Evolutionary conservation across 331 rosid species (phyloP), one percentile per base, ranked within the genome.

Genomic region (Rosa hybrid): DNA sequence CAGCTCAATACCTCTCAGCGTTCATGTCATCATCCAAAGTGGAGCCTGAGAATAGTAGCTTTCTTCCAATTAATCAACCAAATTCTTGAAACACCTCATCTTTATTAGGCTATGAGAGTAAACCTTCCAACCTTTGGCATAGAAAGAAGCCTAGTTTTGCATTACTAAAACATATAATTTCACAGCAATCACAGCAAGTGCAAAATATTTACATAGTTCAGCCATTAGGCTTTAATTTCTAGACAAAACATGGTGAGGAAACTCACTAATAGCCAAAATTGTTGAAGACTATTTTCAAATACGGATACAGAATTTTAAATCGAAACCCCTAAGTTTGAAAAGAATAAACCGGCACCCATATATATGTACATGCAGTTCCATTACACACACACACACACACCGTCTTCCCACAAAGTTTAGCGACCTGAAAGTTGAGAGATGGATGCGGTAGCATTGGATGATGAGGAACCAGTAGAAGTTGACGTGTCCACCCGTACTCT

Each of bases 391-490:
- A 30, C 48, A 21, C 4, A 23, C 25, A 38, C 38, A 53, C 49
- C 21, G n/a, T 5, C 7, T 34, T 73, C 62, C 76, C 62, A 7
- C 10, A 34, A 10, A 30, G 13, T 1, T 65, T 68, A 74, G 62
- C 88, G 88, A 60, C 81, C 88, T 1, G 83, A 74, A 50, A 69
- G 0, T 23, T 56, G 76, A 62, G 85, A 85, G 62, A 59, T 13
- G 16, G 88, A 85, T 57, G 62, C 68, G 8, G 85, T 85, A 49
- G 88, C 88, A 34, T 78, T 85, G 44, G 88, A 78, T 14, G 78
- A 21, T 53, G 85, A 77, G 39, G 85, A 81, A 70, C 44, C 76
- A 1, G 75, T 81, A 38, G 88, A 81, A 68, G 88, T 78, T 23
- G 88, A 85, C 41, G 78, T 69, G n/a, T 83, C 90, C 75, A 13